Evolutionary conservation across 2,329 filamentous ascomycete species (phyloP), one percentile per base, ranked within the genome.

Genomic region (Coniochaeta sp.): DNA sequence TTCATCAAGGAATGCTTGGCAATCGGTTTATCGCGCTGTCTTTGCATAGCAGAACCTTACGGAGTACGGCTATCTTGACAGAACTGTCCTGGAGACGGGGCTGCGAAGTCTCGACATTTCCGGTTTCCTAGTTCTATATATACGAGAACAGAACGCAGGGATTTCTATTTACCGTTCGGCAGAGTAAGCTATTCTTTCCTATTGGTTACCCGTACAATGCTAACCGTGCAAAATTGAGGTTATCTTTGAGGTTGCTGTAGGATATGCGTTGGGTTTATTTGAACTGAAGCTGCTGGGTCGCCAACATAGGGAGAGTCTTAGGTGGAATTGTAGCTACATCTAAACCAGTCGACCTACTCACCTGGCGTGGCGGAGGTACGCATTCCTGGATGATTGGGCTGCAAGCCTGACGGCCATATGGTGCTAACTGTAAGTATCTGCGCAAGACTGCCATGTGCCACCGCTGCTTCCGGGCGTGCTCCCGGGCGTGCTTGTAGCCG

Each of bases 201-300:
- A 36, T 12, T 17, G 26, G 19, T 26, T 38, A 17, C 19, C 26
- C 22, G 50, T 24, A 5, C 12, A 47, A 4, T 44, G 28, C n/a
- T 32, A n/a, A 40, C 30, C 24, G 36, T 26, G 44, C 59, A 58
- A 5, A 5, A 34, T 8, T 55, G 40, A 62, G n/a, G 63, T 65
- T 62, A 80, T 64, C 19, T 84, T 60, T 55, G 86, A 89, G 68
- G 76, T 76, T n/a, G n/a, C n/a, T n/a, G n/a, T n/a, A n/a, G n/a
- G n/a, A n/a, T n/a, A n/a, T n/a, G n/a, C n/a, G n/a, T n/a, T n/a
- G n/a, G n/a, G n/a, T n/a, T n/a, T n/a, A n/a, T n/a, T n/a, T n/a
- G n/a, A n/a, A n/a, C n/a, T n/a, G n/a, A n/a, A n/a, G n/a, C n/a
- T n/a, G n/a, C n/a, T n/a, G n/a, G n/a, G n/a, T n/a, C n/a, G n/a